Evolutionary conservation across 2,329 filamentous ascomycete genomes (phyloP).

Genomic region (Sodiomyces alkalinus): DNA sequence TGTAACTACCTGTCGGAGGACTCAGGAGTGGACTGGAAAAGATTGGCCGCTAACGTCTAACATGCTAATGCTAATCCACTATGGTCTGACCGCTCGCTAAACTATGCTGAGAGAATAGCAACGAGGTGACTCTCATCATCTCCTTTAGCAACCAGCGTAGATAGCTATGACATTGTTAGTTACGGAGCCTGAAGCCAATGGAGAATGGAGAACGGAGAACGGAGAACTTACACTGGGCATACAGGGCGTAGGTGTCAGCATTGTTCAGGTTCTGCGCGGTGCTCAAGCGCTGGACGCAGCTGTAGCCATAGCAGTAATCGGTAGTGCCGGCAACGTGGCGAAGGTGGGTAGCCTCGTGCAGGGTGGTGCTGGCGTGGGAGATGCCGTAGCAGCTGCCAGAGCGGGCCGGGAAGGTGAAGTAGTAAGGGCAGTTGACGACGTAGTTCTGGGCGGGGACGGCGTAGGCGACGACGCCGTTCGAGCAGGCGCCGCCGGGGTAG

Average conservation of each 20-base stretch:
- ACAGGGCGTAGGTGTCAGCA: constrained; percentile 41
- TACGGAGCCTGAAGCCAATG: background rate
- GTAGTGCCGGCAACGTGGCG: constrained; percentile 40
- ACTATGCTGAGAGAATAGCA: too few relatives aligned
- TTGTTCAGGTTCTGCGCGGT: constrained; percentile 39
- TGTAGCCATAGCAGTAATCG: constrained; percentile 42
- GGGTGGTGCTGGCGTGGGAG: constrained; percentile 47
- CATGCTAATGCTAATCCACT: too few relatives aligned
- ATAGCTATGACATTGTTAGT: constrained; percentile 12
- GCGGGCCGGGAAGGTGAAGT: constrained; percentile 38
- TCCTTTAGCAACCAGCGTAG: constrained; percentile 21
- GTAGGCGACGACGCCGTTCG: constrained; percentile 38
- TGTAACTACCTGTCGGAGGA: too few relatives aligned
- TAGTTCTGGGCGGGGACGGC: constrained; percentile 36
- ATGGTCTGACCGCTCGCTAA: too few relatives aligned
- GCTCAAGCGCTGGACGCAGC: constrained; percentile 32
- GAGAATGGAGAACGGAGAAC: too few relatives aligned
- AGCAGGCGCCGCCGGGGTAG: constrained; percentile 16
- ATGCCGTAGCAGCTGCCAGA: constrained; percentile 42
- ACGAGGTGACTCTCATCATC: background rate
- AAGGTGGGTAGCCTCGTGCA: constrained; percentile 53
- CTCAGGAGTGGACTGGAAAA: too few relatives aligned
- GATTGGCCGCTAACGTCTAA: too few relatives aligned
- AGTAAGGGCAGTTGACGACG: constrained; percentile 47
- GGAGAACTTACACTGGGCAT: constrained; percentile 13